Percentiles rank a stretch among this genome's conserved stretches.
Conservation (phyloP, 495 filamentous ascomycete species). For the Zalerion maritima region DNA sequence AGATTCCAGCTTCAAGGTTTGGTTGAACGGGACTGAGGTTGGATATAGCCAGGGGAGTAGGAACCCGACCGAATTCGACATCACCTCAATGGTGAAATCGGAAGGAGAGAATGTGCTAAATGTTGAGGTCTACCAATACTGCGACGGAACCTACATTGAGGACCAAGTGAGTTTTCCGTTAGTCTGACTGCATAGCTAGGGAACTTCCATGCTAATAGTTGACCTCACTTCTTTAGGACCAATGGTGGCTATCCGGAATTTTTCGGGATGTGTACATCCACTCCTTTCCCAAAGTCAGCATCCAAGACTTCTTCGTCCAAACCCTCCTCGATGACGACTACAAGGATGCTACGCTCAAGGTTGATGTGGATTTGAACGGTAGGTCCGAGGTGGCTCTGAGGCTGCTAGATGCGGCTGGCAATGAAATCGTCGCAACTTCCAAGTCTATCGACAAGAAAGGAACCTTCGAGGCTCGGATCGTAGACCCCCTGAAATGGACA, state of each 20-base stretch:
- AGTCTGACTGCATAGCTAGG: slow-evolving; percentile 1
- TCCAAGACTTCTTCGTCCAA: slow-evolving; percentile 45
- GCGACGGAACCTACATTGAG: slow-evolving; percentile 54
- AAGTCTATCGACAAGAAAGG: slow-evolving; percentile 6
- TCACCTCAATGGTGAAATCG: slow-evolving; percentile 32
- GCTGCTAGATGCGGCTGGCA: slow-evolving; percentile 19
- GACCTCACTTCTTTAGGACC: slow-evolving; percentile 17
- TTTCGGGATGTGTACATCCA: slow-evolving; percentile 56
- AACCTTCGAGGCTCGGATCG: slow-evolving; percentile 19
- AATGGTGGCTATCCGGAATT: slow-evolving; percentile 49
- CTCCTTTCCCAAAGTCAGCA: slow-evolving; percentile 39
- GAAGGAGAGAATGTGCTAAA: slow-evolving; percentile 36
- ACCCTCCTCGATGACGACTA: slow-evolving; percentile 43
- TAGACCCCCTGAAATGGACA: slow-evolving; percentile 46
- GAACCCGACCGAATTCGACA: slow-evolving; percentile 55
- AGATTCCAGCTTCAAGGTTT: slow-evolving; percentile 53
- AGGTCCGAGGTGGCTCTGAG: slow-evolving; percentile 14
- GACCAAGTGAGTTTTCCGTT: slow-evolving; percentile 37
- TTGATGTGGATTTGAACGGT: slow-evolving; percentile 28
- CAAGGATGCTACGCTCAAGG: slow-evolving; percentile 34
- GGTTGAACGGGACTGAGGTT: slow-evolving; percentile 47
- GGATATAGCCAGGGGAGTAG: slow-evolving; percentile 56
- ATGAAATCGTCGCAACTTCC: slow-evolving; percentile 10
- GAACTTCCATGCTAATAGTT: neutral
- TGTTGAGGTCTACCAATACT: slow-evolving; percentile 54